Conservation (phyloP, 257 asterid species). For the Asclepias syriaca region DNA sequence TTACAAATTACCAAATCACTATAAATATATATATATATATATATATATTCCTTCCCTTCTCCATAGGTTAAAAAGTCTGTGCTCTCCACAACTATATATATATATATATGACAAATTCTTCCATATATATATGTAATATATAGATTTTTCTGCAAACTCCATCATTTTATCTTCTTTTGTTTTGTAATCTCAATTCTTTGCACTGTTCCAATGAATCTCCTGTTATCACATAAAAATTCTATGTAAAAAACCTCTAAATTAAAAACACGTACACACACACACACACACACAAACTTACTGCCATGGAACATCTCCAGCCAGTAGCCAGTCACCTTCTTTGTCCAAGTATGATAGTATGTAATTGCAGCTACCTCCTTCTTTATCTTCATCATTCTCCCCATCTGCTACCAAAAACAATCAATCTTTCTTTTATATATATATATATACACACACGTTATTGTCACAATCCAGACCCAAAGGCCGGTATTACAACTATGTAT, state of each 20-base stretch:
- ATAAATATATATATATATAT: neutral
- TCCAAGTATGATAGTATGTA: conserved; percentile 50
- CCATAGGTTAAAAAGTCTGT: too few relatives aligned
- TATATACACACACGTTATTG: too few relatives aligned
- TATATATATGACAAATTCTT: neutral
- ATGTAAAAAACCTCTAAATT: neutral
- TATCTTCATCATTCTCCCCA: conserved; percentile 13
- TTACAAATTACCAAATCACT: neutral
- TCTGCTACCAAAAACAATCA: conserved; percentile 22
- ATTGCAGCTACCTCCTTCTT: conserved; percentile 3
- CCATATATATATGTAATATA: too few relatives aligned
- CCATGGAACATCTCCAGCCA: conserved; percentile 64
- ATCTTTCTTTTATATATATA: too few relatives aligned
- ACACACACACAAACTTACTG: conserved; percentile 25
- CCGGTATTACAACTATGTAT: too few relatives aligned
- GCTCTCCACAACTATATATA: too few relatives aligned
- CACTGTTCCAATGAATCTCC: conserved; percentile 45
- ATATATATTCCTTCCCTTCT: too few relatives aligned
- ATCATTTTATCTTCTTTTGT: conserved; percentile 15
- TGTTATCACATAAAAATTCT: conserved; percentile 16
- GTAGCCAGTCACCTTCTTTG: conserved; percentile 59
- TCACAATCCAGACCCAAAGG: too few relatives aligned
- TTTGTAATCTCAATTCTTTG: conserved; percentile 45
- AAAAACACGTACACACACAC: too few relatives aligned
- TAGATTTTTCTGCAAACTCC: neutral